phyloP scores from a whole-genome alignment of 2,329 filamentous ascomycete genomes.

The Aquanectria penicillioides region DNA sequence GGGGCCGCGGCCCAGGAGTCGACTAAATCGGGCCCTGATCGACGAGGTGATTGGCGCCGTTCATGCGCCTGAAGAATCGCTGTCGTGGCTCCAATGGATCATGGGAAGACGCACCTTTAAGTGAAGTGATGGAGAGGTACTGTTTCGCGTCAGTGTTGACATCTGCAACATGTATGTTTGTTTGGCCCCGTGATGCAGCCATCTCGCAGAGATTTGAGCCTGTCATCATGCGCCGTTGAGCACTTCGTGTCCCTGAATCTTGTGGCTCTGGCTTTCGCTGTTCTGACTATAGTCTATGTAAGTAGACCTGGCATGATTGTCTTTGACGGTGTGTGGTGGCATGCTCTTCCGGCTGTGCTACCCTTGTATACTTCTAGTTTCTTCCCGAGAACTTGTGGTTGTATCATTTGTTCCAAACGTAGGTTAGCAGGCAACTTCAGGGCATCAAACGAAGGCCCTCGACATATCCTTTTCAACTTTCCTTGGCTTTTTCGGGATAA shows the following conservation, averaged over 20 bases:
- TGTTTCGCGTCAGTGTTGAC: slow-evolving; percentile 30
- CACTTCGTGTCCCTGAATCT: slow-evolving; percentile 1
- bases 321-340: background rate
- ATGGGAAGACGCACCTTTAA: background rate
- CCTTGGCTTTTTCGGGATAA: no score
- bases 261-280: background rate
- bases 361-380: no score
- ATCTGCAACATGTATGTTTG: slow-evolving; percentile 22
- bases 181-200: slow-evolving; percentile 19
- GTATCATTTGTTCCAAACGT: no score
- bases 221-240: background rate
- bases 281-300: background rate
- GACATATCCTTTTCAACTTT: no score
- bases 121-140: slow-evolving; percentile 16
- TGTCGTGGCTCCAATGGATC: slow-evolving; percentile 42
- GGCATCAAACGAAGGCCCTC: no score
- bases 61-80: slow-evolving; percentile 28
- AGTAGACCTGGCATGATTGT: slow-evolving; percentile 1
- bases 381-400: no score
- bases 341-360: no score
- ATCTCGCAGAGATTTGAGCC: background rate
- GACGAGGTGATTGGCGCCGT: slow-evolving; percentile 32
- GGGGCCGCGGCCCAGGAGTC: slow-evolving; percentile 4
- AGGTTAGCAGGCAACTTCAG: no score
- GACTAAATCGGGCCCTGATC: slow-evolving; percentile 19